Conservation (phyloP, 805 yeast genomes). For the Ogataea pini region DNA sequence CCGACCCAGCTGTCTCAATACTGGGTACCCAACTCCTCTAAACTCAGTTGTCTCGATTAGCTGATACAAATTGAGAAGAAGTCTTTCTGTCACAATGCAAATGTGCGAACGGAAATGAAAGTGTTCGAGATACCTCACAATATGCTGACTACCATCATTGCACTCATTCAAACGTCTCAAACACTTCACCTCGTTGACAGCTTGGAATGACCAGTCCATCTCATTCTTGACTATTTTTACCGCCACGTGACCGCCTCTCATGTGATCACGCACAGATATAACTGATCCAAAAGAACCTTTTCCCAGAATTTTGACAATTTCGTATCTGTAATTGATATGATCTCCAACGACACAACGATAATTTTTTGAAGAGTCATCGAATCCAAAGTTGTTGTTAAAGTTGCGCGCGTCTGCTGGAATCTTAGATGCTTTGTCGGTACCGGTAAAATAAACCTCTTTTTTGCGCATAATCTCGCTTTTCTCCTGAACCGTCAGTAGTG, state of each 20-base stretch:
- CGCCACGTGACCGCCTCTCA: slow-evolving; percentile 58
- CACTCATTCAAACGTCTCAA: slow-evolving; percentile 47
- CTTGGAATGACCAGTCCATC: slow-evolving; percentile 72
- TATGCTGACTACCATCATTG: slow-evolving; percentile 32
- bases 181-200: slow-evolving; percentile 72
- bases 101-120: slow-evolving; percentile 80
- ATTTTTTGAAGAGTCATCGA: slow-evolving; percentile 70
- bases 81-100: slow-evolving; percentile 74
- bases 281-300: slow-evolving; percentile 86
- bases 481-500: slow-evolving; percentile 52
- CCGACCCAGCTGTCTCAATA: slow-evolving; percentile 46
- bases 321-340: slow-evolving; percentile 75
- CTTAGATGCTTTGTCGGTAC: slow-evolving; percentile 33
- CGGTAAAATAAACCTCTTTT: slow-evolving; percentile 51
- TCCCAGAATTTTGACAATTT: slow-evolving; percentile 61
- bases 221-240: slow-evolving; percentile 76
- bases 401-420: slow-evolving; percentile 40
- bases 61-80: slow-evolving; percentile 68
- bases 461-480: slow-evolving; percentile 58
- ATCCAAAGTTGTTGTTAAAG: slow-evolving; percentile 58
- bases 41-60: slow-evolving; percentile 50
- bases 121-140: slow-evolving; percentile 63
- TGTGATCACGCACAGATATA: slow-evolving; percentile 66
- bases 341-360: slow-evolving; percentile 58
- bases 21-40: slow-evolving; percentile 46